These are phyloP conservation scores for Westerdykella sp. DNA, from an alignment of 2,329 filamentous ascomycete genomes.

Conservation along the genomic window DNA sequence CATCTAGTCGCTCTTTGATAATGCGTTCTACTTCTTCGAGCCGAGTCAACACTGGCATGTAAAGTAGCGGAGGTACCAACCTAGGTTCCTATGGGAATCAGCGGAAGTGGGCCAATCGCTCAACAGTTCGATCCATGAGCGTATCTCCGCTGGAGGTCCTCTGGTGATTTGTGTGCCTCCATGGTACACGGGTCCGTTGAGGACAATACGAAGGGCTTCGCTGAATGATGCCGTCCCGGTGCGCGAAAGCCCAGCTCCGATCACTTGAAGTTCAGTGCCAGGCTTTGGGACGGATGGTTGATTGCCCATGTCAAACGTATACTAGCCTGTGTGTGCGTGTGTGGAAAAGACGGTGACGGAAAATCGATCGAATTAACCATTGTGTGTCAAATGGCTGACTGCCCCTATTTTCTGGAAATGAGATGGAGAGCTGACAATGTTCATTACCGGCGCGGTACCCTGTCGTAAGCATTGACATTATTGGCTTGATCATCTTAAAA, in stretches of 20 bases:
- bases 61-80: not conserved
- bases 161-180: slow-evolving; percentile 40
- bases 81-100: slow-evolving; percentile 4
- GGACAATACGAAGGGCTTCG: slow-evolving; percentile 43
- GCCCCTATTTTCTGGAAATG: too few relatives aligned
- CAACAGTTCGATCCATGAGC: slow-evolving; percentile 21
- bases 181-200: slow-evolving; percentile 47
- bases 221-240: slow-evolving; percentile 49
- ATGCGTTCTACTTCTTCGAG: slow-evolving; percentile 10
- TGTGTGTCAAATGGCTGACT: too few relatives aligned
- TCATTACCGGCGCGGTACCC: too few relatives aligned
- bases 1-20: slow-evolving; percentile 31
- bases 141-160: slow-evolving; percentile 11
- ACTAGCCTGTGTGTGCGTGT: too few relatives aligned
- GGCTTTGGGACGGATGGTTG: slow-evolving; percentile 12
- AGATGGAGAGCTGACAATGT: too few relatives aligned
- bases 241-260: slow-evolving; percentile 41
- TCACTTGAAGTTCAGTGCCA: slow-evolving; percentile 35
- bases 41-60: too few relatives aligned
- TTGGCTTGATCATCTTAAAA: too few relatives aligned
- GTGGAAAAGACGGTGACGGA: too few relatives aligned
- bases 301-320: slow-evolving; percentile 11
- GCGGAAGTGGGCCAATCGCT: slow-evolving; percentile 8
- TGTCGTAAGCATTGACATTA: too few relatives aligned
- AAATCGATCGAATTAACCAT: too few relatives aligned